Conservation (phyloP, 306 rosid species). For the Carpinus fangiana region DNA sequence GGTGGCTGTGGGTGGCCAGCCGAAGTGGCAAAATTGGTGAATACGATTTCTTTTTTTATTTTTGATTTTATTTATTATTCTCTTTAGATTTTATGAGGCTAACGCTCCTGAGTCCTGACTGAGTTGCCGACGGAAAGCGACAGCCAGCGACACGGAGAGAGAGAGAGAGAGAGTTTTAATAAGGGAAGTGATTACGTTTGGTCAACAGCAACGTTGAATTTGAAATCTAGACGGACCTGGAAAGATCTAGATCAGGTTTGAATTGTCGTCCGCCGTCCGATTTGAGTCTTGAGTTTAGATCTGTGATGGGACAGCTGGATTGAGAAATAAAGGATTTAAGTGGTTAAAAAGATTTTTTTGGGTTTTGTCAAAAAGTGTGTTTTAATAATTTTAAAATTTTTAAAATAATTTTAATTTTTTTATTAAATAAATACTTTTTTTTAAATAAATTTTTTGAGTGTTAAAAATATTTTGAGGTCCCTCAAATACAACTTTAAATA, state of each 20-base stretch:
- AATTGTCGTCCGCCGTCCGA: neutral
- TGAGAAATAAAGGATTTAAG: too few relatives aligned
- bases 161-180: too few relatives aligned
- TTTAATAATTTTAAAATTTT: too few relatives aligned
- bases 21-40: neutral
- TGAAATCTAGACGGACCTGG: neutral
- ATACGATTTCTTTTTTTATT: too few relatives aligned
- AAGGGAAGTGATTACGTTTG: neutral
- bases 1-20: conserved; percentile 14
- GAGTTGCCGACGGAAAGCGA: neutral
- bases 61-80: neutral
- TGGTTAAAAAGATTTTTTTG: too few relatives aligned
- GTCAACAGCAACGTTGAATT: neutral
- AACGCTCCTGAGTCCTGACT: neutral
- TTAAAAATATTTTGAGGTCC: too few relatives aligned
- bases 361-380: too few relatives aligned
- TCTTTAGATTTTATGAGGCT: neutral
- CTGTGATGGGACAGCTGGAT: too few relatives aligned
- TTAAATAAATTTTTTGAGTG: too few relatives aligned
- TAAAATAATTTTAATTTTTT: too few relatives aligned
- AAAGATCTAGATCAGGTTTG: neutral
- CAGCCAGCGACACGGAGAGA: neutral
- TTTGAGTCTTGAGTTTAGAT: neutral
- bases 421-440: too few relatives aligned
- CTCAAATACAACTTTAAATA: too few relatives aligned